phyloP scores from a whole-genome alignment of 257 asterid genomes.

The Solanum clarkiae region DNA sequence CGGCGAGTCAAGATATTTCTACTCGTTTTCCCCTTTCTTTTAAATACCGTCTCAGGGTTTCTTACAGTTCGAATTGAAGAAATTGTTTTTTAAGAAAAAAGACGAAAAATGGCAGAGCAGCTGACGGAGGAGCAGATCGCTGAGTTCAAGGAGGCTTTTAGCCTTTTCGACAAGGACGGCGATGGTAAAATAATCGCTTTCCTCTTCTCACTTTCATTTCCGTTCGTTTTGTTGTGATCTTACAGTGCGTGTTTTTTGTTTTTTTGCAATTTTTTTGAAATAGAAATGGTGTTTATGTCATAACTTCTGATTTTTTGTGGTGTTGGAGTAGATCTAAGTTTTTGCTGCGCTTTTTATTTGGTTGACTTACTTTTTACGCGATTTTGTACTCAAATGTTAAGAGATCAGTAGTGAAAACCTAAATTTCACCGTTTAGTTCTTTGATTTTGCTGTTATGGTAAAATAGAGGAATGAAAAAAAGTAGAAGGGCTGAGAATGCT shows the following conservation, averaged over 20 bases:
- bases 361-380: background rate
- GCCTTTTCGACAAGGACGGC: constrained; percentile 31
- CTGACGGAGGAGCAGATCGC: constrained; percentile 30
- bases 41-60: background rate
- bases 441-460: background rate
- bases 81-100: background rate
- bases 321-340: constrained; percentile 1
- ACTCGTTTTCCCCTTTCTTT: background rate
- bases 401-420: background rate
- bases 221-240: background rate
- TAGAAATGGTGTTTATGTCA: background rate
- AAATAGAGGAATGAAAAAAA: background rate
- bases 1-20: background rate
- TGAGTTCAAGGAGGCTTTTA: constrained; percentile 31
- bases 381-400: background rate
- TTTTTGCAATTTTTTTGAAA: background rate
- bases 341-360: background rate
- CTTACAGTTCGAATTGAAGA: background rate
- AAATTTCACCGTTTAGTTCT: background rate
- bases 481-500: background rate
- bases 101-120: constrained; percentile 16
- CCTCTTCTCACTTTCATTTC: background rate
- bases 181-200: constrained; percentile 7
- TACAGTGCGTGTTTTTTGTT: background rate
- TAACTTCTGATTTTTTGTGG: background rate